These are phyloP conservation scores for Pseudonitzschia multistriata DNA, from an alignment of 108 stramenopile genomes.

Conservation along the genomic window DNA sequence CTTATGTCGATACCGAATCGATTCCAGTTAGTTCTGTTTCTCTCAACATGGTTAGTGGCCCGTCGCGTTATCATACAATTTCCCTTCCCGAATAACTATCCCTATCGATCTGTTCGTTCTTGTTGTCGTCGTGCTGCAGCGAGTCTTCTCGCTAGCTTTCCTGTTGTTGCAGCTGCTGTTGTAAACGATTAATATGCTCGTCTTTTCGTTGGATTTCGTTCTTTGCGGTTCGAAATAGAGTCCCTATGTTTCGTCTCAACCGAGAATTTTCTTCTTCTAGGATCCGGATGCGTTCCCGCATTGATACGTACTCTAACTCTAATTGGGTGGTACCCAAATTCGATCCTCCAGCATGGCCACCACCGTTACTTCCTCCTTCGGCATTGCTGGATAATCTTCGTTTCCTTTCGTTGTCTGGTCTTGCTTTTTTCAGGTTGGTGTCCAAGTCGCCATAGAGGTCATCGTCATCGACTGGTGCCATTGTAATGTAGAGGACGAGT, in stretches of 20 bases:
- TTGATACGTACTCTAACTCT: background rate
- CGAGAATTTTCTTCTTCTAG: slow-evolving; percentile 45
- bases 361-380: background rate
- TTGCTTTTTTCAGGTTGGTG: background rate
- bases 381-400: background rate
- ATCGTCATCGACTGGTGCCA: slow-evolving; percentile 2
- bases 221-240: slow-evolving; percentile 56
- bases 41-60: too few relatives aligned
- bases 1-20: too few relatives aligned
- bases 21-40: too few relatives aligned
- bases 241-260: slow-evolving; percentile 62
- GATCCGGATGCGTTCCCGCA: background rate
- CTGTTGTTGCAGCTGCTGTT: background rate
- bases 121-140: too few relatives aligned
- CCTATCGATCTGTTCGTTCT: too few relatives aligned
- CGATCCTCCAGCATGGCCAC: background rate
- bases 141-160: background rate
- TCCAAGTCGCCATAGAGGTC: slow-evolving; percentile 12
- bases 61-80: too few relatives aligned
- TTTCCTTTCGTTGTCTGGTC: background rate
- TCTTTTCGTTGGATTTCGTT: slow-evolving; percentile 56
- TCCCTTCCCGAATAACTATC: too few relatives aligned
- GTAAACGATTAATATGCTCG: slow-evolving; percentile 27
- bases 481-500: too few relatives aligned
- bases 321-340: background rate